phyloP scores from a whole-genome alignment of 2,329 filamentous ascomycete genomes.

The Trichoderma koningii region DNA sequence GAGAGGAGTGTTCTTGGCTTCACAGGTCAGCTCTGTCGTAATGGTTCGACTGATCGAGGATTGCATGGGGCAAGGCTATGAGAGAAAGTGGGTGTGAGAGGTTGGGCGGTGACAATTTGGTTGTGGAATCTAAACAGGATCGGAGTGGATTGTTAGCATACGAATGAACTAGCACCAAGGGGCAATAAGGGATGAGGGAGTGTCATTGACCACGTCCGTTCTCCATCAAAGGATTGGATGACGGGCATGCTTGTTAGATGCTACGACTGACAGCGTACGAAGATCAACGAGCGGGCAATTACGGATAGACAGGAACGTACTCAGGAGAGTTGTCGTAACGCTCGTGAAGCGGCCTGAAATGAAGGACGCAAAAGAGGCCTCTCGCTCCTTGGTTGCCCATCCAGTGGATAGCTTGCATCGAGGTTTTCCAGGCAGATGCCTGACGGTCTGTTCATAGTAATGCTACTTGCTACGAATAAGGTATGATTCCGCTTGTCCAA shows the following conservation, averaged over 20 bases:
- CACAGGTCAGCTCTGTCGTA: background rate
- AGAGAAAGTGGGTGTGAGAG: background rate
- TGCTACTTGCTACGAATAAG: background rate
- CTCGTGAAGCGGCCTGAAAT: background rate
- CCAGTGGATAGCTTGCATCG: background rate
- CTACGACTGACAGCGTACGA: background rate
- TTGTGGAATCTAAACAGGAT: background rate
- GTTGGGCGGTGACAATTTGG: background rate
- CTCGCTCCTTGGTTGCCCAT: background rate
- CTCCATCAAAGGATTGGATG: background rate
- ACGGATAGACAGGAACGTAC: too few relatives aligned
- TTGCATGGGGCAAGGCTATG: background rate
- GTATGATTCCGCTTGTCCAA: background rate
- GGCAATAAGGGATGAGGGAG: background rate
- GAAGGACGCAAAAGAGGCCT: slow-evolving; percentile 2
- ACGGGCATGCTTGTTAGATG: background rate
- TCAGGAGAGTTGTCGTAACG: background rate
- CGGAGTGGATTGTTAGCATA: background rate
- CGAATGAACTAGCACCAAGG: background rate
- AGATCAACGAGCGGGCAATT: background rate
- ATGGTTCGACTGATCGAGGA: background rate
- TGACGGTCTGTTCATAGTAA: background rate
- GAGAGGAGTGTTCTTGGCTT: background rate
- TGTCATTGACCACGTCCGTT: background rate
- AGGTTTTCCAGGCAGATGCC: background rate